Conservation (phyloP, 345 rosid genomes). For the Zanthoxylum bungeanum region DNA sequence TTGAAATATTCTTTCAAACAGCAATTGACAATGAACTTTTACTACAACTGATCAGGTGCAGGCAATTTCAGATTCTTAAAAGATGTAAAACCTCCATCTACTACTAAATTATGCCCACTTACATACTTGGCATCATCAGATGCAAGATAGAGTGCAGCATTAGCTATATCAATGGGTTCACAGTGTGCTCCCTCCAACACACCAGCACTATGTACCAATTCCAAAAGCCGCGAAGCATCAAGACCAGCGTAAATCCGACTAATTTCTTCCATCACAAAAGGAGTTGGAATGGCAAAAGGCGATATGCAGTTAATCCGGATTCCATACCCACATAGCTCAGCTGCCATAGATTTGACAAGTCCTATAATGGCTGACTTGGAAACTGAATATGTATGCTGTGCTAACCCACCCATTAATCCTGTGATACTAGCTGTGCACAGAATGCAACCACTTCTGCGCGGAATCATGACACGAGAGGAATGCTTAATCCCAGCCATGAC, state of each 20-base stretch:
- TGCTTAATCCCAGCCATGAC: constrained; percentile 74
- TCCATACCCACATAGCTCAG: constrained; percentile 64
- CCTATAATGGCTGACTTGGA: constrained; percentile 63
- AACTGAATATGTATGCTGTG: constrained; percentile 65
- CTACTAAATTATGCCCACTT: constrained; percentile 79
- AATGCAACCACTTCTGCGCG: constrained; percentile 50
- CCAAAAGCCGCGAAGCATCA: constrained; percentile 27
- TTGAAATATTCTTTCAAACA: background rate
- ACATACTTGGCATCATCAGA: constrained; percentile 83
- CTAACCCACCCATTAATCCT: constrained; percentile 61
- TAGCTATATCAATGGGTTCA: constrained; percentile 72
- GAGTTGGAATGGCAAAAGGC: constrained; percentile 70
- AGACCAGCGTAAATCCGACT: constrained; percentile 34
- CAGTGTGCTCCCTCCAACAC: constrained; percentile 52
- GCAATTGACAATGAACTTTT: constrained; percentile 1
- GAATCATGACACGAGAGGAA: constrained; percentile 83
- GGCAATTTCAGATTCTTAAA: constrained; percentile 54
- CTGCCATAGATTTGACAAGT: constrained; percentile 56
- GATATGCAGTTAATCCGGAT: constrained; percentile 80
- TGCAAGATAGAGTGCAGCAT: constrained; percentile 78
- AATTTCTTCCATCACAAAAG: constrained; percentile 59
- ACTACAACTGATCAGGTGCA: constrained; percentile 39
- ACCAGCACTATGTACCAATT: constrained; percentile 43
- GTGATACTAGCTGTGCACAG: constrained; percentile 74
- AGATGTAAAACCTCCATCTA: constrained; percentile 87